Conservation (phyloP, 1,139 yeast species). For the Yamadazyma friedrichii region DNA sequence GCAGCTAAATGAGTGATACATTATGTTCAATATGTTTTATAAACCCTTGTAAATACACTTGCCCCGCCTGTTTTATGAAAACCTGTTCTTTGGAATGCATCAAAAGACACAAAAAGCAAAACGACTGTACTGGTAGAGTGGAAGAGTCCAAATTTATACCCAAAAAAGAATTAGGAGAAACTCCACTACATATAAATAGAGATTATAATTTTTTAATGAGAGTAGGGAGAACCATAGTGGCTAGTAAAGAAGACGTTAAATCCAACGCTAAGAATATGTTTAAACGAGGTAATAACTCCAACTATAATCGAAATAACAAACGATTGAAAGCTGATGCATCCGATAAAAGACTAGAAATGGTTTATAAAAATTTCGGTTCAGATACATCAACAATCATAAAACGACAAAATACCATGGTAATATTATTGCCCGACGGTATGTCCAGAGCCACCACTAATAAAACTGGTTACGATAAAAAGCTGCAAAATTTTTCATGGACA, state of each 20-base stretch:
- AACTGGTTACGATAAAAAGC: slow-evolving; percentile 69
- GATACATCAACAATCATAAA: slow-evolving; percentile 26
- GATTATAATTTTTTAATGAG: slow-evolving; percentile 77
- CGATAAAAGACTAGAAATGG: slow-evolving; percentile 20
- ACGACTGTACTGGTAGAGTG: slow-evolving; percentile 65
- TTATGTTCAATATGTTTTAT: slow-evolving; percentile 53
- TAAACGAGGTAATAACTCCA: slow-evolving; percentile 24
- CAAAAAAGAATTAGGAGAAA: slow-evolving; percentile 35
- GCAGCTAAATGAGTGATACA: slow-evolving; percentile 9
- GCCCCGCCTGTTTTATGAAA: slow-evolving; percentile 72
- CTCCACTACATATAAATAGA: slow-evolving; percentile 56
- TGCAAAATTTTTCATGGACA: slow-evolving; percentile 71
- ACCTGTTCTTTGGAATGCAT: slow-evolving; percentile 78
- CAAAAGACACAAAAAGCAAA: slow-evolving; percentile 60
- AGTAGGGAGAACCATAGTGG: slow-evolving; percentile 55
- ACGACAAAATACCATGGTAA: slow-evolving; percentile 38
- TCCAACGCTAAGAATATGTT: slow-evolving; percentile 34
- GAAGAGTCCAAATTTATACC: slow-evolving; percentile 62
- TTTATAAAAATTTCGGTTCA: slow-evolving; percentile 21
- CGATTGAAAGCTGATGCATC: slow-evolving; percentile 4
- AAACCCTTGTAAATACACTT: slow-evolving; percentile 60
- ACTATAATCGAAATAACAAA: slow-evolving; percentile 21
- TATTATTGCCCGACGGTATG: slow-evolving; percentile 73
- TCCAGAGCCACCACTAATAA: slow-evolving; percentile 63
- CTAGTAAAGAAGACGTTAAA: slow-evolving; percentile 51